Base-by-base conservation (phyloP, 1,284 basidiomycete genomes). In the Ustilago crameri region DNA sequence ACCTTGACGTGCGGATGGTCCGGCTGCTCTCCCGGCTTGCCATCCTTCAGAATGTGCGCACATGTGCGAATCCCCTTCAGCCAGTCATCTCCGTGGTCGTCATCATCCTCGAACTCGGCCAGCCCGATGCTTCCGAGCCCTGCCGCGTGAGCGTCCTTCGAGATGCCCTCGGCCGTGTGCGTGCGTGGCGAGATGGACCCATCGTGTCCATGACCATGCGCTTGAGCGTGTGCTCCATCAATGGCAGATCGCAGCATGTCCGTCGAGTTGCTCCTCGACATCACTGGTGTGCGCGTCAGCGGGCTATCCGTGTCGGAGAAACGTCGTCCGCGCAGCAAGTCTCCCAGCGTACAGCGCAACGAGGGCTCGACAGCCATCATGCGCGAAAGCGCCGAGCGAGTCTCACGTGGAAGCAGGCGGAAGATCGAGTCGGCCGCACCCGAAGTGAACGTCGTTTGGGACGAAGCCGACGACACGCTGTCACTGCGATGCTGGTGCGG, bases 351-450 rank as follows among this genome's bases (percentile, higher is more conserved):
- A 83, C 93, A 96, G 35, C 96, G 90, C 54, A 91, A 89, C 9
- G 87, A 86, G 1, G 95, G 93, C 83, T 98, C 94, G 54, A 98
- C 89, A 65, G 90, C 91, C 77, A 98, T 87, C 96, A 98, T 98
- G 53, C 95, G 89, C 64, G 93, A 91, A 54, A 98, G 87, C 10
- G 92, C 93, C 15, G 90, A 71, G 15, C 80, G 71, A 24, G 79
- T 90, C 85, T 98, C 95, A 61, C 95, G 90, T 5, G 95, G 95
- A 20, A 98, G 87, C 7, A 98, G 87, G n/a, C 94, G 89, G 88
- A 98, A 98, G 82, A 98, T 96, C 30, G 92, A 94, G 84, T 98
- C 95, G n/a, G 93, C 91, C 9, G 92, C 92, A 41, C 91, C 92
- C 9, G 86, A 87, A 83, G 91, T 87, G 87, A 90, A 91, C n/a